Evolutionary conservation across 257 asterid species (phyloP), one percentile per base, ranked within the genome.

Genomic region (Solanum chaucha): DNA sequence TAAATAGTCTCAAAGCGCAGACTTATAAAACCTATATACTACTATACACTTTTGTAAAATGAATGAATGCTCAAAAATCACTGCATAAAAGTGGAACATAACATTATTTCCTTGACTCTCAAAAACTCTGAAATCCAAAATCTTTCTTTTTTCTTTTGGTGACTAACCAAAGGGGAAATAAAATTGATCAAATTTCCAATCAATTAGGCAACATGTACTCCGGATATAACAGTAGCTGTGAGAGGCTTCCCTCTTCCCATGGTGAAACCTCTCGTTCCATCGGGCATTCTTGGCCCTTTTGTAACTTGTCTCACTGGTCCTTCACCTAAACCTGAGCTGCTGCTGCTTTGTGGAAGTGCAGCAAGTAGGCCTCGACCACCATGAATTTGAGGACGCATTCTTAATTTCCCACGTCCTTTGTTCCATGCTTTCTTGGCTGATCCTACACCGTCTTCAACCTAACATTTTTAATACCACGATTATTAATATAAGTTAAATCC

Each of bases 271-370:
- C 94, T 88, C 11, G 99, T 97, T 36, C 99, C 99, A 46, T 97
- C 99, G 0, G 99, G 99, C 98, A 94, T 97, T 86, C 98, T 92
- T 0, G 99, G 99, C 5, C 99, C 99, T 87, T 93, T 97, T 6
- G 74, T 75, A 10, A 86, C 81, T 85, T 86, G 94, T 34, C 89
- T 89, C 13, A 84, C 68, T 5, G 91, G 73, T 88, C 91, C 86
- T 85, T 93, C 96, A 17, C 90, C 90, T 6, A 89, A 86, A 86
- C 83, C 61, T 20, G 89, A 64, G 90, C 89, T 30, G 26, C 85
- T 32, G 90, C 89, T 30, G 26, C 85, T 32, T 72, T 90, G 92
- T 13, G 96, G 92, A 6, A 93, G 85, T 20, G 90, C 84, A 1
- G 94, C 87, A 3, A 94, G 96, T 86, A 93, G 88, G 68, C 98